Conservation (phyloP, 352 stramenopile genomes). For the Globisporangium echinulatum region DNA sequence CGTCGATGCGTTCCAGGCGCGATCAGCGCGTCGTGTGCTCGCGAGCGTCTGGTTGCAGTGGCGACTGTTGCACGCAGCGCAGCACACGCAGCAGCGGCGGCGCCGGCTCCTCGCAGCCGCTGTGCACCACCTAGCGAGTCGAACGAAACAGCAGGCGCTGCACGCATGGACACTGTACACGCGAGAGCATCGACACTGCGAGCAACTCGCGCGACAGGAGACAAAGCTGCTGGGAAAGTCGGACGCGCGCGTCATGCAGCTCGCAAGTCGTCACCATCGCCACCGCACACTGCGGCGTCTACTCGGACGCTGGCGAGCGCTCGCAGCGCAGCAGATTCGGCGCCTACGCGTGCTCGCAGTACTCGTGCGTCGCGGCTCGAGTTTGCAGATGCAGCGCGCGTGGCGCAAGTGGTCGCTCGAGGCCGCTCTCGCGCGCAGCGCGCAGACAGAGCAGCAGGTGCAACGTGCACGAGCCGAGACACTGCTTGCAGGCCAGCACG, state of each 20-base stretch:
- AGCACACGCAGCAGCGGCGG: neutral
- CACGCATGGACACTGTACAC: constrained; percentile 1
- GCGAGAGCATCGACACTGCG: neutral
- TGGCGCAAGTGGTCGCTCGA: constrained; percentile 10
- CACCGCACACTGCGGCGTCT: neutral
- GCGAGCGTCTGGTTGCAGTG: constrained; percentile 23
- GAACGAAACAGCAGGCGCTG: neutral
- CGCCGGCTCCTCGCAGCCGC: neutral
- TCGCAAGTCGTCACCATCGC: constrained; percentile 2
- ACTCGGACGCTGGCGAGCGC: neutral
- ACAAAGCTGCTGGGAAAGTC: neutral
- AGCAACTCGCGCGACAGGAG: neutral
- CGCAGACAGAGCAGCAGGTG: neutral
- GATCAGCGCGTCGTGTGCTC: constrained; percentile 14
- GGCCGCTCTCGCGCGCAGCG: neutral
- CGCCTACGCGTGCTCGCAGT: constrained; percentile 1
- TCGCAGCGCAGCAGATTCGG: neutral
- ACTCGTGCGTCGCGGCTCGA: constrained; percentile 3
- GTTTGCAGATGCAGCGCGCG: neutral
- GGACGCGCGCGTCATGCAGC: neutral
- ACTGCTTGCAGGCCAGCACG: neutral
- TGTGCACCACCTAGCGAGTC: neutral
- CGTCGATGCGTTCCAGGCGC: constrained; percentile 41
- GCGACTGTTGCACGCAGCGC: constrained; percentile 2
- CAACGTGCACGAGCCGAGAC: neutral